A percentile compares a stretch with the other conserved stretches of the same genome.
Conservation (phyloP, 2,329 filamentous ascomycete genomes). For the Aspergillus aculeatus region DNA sequence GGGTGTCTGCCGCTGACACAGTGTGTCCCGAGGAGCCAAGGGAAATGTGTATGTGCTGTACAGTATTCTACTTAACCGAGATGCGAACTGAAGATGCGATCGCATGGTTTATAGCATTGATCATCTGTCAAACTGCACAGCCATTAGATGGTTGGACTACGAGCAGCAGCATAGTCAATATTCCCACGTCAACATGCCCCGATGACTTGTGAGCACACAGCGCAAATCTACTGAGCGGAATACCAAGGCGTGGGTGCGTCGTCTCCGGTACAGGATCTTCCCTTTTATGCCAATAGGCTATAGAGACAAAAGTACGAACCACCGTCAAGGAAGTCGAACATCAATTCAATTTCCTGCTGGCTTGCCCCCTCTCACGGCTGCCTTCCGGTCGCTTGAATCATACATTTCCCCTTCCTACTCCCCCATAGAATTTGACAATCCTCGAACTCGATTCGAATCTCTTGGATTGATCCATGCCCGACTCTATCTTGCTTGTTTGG, state of each 20-base stretch:
- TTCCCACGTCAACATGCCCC: not conserved
- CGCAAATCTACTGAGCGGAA: no score
- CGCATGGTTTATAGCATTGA: not conserved
- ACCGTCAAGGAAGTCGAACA: not conserved
- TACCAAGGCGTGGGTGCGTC: not conserved
- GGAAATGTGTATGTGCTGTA: not conserved
- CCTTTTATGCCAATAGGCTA: not conserved
- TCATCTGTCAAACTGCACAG: not conserved
- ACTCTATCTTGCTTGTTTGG: not conserved
- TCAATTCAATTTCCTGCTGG: not conserved
- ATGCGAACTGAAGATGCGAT: not conserved
- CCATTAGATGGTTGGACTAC: not conserved
- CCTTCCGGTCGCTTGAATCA: not conserved
- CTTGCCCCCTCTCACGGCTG: not conserved
- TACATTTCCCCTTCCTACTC: not conserved
- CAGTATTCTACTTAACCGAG: not conserved
- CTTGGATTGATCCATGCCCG: not conserved
- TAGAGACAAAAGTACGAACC: constrained; percentile 2
- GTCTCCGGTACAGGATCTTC: not conserved
- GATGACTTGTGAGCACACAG: not conserved
- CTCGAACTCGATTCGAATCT: not conserved
- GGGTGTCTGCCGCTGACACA: not conserved
- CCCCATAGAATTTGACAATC: not conserved
- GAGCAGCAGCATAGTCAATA: not conserved
- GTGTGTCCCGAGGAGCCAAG: not conserved